These are phyloP conservation scores for Macadamia tetraphylla DNA, from an alignment of 164 flowering plant species.

Conservation along the genomic window DNA sequence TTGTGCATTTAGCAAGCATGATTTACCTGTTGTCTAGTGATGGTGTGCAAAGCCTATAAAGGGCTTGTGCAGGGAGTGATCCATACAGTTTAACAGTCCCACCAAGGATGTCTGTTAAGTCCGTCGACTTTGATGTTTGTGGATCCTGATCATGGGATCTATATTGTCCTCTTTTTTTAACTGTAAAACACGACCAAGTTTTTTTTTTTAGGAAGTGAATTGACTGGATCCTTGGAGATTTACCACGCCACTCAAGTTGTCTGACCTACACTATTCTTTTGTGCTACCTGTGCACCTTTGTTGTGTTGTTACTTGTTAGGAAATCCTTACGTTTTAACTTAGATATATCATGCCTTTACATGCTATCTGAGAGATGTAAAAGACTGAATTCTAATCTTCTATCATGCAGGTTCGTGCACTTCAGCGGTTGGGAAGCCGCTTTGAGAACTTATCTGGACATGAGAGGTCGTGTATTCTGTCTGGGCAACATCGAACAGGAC, in stretches of 20 bases:
- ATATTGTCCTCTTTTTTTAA: neutral
- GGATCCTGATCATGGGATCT: neutral
- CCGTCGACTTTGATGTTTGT: neutral
- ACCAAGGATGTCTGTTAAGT: neutral
- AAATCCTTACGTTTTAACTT: neutral
- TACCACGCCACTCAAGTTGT: no score
- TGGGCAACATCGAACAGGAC: conserved; percentile 80
- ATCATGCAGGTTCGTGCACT: conserved; percentile 77
- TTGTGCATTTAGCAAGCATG: conserved; percentile 3
- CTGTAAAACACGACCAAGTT: neutral
- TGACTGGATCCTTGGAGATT: neutral
- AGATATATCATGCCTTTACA: neutral
- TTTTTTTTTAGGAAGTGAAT: no score
- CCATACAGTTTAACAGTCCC: neutral
- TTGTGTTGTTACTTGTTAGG: no score
- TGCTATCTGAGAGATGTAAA: neutral
- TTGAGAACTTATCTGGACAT: conserved; percentile 87
- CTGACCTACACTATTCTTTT: neutral
- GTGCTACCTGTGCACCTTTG: neutral
- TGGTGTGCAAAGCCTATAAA: neutral
- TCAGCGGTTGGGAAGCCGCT: conserved; percentile 85
- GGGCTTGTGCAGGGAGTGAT: no score
- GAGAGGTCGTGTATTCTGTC: conserved; percentile 83
- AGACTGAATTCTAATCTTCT: conserved; percentile 4
- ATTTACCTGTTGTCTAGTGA: no score